Percentiles rank a stretch among this genome's conserved stretches.
Evolutionary conservation across 495 filamentous ascomycete genomes (phyloP).

Genomic region (Neurospora pannonica): DNA sequence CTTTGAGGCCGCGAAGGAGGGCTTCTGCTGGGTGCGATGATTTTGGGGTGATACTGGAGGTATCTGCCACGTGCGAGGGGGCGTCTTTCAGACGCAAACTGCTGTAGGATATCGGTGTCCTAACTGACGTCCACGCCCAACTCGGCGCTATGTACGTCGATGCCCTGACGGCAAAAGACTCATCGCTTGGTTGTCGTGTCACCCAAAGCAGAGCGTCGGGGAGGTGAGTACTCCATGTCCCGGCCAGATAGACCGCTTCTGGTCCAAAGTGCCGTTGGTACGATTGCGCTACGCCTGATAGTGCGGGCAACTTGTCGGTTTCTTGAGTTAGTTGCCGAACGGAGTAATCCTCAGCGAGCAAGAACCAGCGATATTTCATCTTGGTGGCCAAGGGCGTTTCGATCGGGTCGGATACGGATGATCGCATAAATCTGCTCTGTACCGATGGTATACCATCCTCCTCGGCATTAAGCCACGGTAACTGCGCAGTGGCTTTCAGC

Average conservation of each 20-base stretch:
- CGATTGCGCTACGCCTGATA: constrained; percentile 5
- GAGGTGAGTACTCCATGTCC: constrained; percentile 6
- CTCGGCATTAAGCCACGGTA: background rate
- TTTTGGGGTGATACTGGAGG: background rate
- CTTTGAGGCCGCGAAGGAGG: too few relatives aligned
- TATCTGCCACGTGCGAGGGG: background rate
- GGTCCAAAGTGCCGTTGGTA: background rate
- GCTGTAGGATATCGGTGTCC: background rate
- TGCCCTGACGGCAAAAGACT: background rate
- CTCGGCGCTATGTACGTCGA: background rate
- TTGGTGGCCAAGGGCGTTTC: background rate
- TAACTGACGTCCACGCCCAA: constrained; percentile 8
- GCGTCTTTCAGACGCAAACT: background rate
- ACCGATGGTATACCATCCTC: background rate
- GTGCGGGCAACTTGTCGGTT: constrained; percentile 4
- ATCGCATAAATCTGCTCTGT: background rate
- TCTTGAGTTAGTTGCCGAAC: constrained; percentile 5
- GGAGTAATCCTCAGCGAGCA: constrained; percentile 12
- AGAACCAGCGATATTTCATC: constrained; percentile 10
- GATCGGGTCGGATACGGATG: background rate
- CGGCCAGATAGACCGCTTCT: constrained; percentile 3
- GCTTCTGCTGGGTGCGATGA: background rate
- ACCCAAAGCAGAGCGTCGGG: constrained; percentile 6
- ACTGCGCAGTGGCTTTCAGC: background rate
- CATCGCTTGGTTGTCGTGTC: background rate